phyloP scores from a whole-genome alignment of 2,329 filamentous ascomycete genomes.

The Coccinonectria pachysandricola region DNA sequence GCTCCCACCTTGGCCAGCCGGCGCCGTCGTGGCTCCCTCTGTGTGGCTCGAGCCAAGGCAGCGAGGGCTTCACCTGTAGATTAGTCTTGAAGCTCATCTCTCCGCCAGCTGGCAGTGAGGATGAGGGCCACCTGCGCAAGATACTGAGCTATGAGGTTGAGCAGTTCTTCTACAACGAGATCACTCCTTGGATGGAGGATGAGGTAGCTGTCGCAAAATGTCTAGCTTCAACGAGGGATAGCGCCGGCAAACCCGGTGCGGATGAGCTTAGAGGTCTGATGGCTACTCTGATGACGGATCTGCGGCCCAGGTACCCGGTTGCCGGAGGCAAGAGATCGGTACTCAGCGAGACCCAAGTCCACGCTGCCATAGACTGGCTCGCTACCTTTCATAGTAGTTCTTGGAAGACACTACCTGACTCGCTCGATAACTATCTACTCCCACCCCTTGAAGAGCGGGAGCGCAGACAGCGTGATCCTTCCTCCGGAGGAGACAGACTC shows the following conservation, averaged over 20 bases:
- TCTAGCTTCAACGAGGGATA: slow-evolving; percentile 31
- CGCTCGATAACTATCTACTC: slow-evolving; percentile 29
- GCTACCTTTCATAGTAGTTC: slow-evolving; percentile 49
- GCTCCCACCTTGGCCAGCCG: slow-evolving; percentile 15
- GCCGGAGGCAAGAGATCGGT: slow-evolving; percentile 42
- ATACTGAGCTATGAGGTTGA: slow-evolving; percentile 58
- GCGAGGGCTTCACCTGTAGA: slow-evolving; percentile 17
- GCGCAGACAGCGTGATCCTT: slow-evolving; percentile 11
- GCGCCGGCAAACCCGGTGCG: slow-evolving; percentile 10
- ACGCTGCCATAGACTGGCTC: slow-evolving; percentile 51
- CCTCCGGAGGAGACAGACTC: slow-evolving; percentile 19
- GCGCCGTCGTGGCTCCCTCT: slow-evolving; percentile 5
- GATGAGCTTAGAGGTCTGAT: slow-evolving; percentile 29
- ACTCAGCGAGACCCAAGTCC: slow-evolving; percentile 37
- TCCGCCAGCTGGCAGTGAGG: slow-evolving; percentile 26
- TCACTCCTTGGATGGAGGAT: slow-evolving; percentile 38
- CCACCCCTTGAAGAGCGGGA: slow-evolving; percentile 46
- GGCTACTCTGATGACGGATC: slow-evolving; percentile 48
- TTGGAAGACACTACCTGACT: slow-evolving; percentile 26
- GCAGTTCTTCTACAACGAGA: slow-evolving; percentile 50
- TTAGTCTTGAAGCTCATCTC: slow-evolving; percentile 52
- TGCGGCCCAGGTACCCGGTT: slow-evolving; percentile 42
- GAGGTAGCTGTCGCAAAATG: slow-evolving; percentile 40
- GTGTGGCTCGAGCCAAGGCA: slow-evolving; percentile 4
- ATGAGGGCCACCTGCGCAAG: slow-evolving; percentile 56